Base-by-base conservation (phyloP, 2,329 filamentous ascomycete species). In the Ampelomyces quisqualis region DNA sequence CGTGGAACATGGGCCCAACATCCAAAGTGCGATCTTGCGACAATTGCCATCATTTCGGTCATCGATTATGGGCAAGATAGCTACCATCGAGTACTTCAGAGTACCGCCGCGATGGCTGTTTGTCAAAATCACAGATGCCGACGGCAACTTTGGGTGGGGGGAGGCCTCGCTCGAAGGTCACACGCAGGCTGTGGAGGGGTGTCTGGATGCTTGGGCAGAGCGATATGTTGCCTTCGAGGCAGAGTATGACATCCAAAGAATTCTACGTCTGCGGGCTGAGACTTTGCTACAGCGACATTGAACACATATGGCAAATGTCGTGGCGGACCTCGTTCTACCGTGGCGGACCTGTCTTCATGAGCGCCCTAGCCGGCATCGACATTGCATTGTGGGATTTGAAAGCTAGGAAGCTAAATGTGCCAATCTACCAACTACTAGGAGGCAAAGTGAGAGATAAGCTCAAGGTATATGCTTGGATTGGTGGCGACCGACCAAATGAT, bases 361-460 rank as follows among this genome's bases (percentile, higher is more conserved):
- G 81, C 51, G 87, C 86, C 0, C 68, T 90, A 11, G 80, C 85
- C 0, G 87, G 87, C 2, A 80, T 90, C 36, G 86, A 90, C 58
- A 90, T 90, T 62, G 86, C 86, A 0, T 70, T 90, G 0, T 90
- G 86, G 86, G 86, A 90, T 67, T 71, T 90, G 14, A 89, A 90
- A 71, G 80, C 79, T 11, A 71, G 80, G 32, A 78, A 74, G 47
- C 68, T 84, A 3, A 77, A 78, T 6, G 80, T 89, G 0, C 86
- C 86, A 0, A 77, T 90, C 33, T 83, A 88, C 56, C 78, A 88
- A 51, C 73, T 91, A 0, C 75, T 90, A 0, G 87, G 87, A 3
- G 87, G 86, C 3, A 88, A 87, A 43, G 77, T 90, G 1, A 76
- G 86, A 30, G 73, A 82, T 49, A 84, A 82, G 55, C 69, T 88